Base-by-base conservation (phyloP, 148 eudicot genomes). In the Silene conica region DNA sequence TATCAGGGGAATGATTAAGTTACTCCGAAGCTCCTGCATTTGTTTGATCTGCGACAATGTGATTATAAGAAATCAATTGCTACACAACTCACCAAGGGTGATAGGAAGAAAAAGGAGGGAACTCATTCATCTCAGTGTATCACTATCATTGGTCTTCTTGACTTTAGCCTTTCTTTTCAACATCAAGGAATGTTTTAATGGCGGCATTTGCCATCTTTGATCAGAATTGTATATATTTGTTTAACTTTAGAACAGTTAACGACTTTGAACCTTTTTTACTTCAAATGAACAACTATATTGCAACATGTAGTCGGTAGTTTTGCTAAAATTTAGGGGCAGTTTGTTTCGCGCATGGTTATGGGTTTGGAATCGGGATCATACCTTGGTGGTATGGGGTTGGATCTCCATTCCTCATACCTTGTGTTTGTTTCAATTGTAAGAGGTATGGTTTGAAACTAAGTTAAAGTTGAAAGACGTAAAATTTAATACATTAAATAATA, bases 11-110 rank as follows among this genome's bases (percentile, higher is more conserved):
- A 22, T 54, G 25, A 45, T 59, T 21, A 18, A 69, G 64, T 69
- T 75, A 80, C 63, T 64, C 73, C 64, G 72, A 21, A 67, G 68
- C 67, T 64, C 75, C 78, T 63, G 48, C 70, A 75, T 64, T 70
- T 19, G 71, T 26, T 70, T 57, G 52, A 65, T 75, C 79, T 80
- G 79, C 59, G 45, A 26, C 52, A 76, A 18, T 23, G 57, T 6
- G 18, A 23, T 64, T 1, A 15, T 12, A n/a, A 0, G 25, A 71
- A 25, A 63, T 12, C 41, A 64, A 3, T 34, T 52, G 15, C 18
- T 52, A 54, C 69, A 55, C 15, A 20, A 8, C 28, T 50, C 57
- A 65, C 13, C 48, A 69, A 65, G 15, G n/a, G 5, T 23, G 54
- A 57, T 10, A 12, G 16, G 70, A 61, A 31, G 5, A 60, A 57